Base-by-base conservation (phyloP, 2,329 filamentous ascomycete species). In the Apiospora aurea region DNA sequence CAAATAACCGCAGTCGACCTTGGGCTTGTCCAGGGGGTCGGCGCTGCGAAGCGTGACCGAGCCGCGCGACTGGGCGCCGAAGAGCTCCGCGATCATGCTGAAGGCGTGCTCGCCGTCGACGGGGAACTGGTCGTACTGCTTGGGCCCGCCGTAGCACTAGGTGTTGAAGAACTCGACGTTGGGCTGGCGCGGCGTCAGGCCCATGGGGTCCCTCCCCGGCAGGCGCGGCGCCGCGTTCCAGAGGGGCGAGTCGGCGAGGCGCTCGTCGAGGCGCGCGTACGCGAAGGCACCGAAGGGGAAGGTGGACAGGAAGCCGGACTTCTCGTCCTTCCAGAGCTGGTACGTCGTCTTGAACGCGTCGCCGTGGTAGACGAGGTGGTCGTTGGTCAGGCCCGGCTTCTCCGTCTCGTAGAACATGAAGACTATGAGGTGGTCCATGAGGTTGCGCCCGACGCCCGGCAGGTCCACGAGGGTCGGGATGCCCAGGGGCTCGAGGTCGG, bases 281-380 rank as follows among this genome's bases (percentile, higher is more conserved):
- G 86, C 89, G 70, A 92, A 91, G 14, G 85, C 84, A 53, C 90
- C 90, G 70, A 92, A 92, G 13, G 90, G 90, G 75, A 92, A 91
- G 0, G 85, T 87, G 1, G 90, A 88, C 0, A 92, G 81, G 46
- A 89, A 83, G 0, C 90, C 90, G 2, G 83, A 82, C 76, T 90
- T 90, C 69, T 87, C 84, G 43, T 89, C 85, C 77, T 89, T 86
- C 85, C 88, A 92, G 67, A 87, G 83, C 16, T 83, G 79, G 75
- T 88, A 87, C 0, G 87, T 84, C 70, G 85, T 85, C 16, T 82
- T 81, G 24, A 87, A 81, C 38, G 85, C 87, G 74, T 88, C 82
- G 46, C 83, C 84, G 73, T 90, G 88, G 79, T 89, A 89, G 57
- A 88, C 84, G 18, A 73, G 70, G 26, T 87, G 79, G 78, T 91